Conservation (phyloP, 441 rosid genomes). For the Aquilaria agallochum region DNA sequence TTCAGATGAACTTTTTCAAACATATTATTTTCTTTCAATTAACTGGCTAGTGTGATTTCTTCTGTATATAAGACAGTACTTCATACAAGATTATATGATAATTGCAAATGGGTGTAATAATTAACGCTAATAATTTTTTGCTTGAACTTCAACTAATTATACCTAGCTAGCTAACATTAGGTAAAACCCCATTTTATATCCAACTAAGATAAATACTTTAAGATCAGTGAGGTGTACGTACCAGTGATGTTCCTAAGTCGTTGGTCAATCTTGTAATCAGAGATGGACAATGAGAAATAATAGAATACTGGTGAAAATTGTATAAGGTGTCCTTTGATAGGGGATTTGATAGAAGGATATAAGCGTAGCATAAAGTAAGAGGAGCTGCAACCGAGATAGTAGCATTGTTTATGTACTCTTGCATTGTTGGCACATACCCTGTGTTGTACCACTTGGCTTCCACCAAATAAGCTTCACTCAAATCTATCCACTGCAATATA, state of each 20-base stretch:
- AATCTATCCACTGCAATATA: conserved; percentile 24
- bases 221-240: conserved; percentile 4
- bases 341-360: conserved; percentile 9
- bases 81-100: too few species aligned
- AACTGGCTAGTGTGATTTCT: too few species aligned
- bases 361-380: conserved; percentile 17
- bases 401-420: conserved; percentile 37
- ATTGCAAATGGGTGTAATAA: too few species aligned
- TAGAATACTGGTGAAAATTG: conserved; percentile 12
- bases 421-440: conserved; percentile 19
- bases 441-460: conserved; percentile 35
- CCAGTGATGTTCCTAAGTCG: conserved; percentile 42
- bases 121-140: too few species aligned
- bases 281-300: conserved; percentile 19
- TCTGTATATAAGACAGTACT: too few species aligned
- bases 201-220: too few species aligned
- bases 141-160: too few species aligned
- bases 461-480: conserved; percentile 25
- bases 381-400: conserved; percentile 26
- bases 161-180: too few species aligned
- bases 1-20: too few species aligned
- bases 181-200: too few species aligned
- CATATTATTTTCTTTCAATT: too few species aligned
- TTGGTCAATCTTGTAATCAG: conserved; percentile 23
- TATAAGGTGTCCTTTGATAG: conserved; percentile 11